Conservation (phyloP, 2,329 filamentous ascomycete species). For the Microcyclosporella mali region DNA sequence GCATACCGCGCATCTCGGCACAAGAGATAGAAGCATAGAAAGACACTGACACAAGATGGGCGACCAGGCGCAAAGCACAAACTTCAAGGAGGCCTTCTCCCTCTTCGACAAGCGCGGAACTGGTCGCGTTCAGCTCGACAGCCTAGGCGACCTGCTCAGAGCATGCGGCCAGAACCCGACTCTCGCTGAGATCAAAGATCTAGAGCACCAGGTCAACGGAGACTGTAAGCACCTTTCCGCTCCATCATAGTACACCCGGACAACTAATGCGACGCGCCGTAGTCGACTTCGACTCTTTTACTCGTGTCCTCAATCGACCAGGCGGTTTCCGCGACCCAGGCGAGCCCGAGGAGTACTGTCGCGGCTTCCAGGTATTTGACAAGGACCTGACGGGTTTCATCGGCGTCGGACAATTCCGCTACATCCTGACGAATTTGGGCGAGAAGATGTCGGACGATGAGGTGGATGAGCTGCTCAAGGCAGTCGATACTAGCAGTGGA, state of each 20-base stretch:
- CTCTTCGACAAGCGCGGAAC: constrained; percentile 99
- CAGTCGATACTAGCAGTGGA: constrained; percentile 88
- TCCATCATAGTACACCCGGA: neutral
- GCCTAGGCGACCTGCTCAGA: constrained; percentile 86
- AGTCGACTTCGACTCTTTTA: constrained; percentile 99
- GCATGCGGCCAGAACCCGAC: constrained; percentile 98
- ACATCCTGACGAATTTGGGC: constrained; percentile 91
- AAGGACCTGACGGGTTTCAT: constrained; percentile 99
- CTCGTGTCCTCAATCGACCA: constrained; percentile 92
- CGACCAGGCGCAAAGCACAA: constrained; percentile 73
- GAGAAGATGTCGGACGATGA: constrained; percentile 99
- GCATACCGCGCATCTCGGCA: too few species aligned
- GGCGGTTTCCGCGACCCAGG: constrained; percentile 97
- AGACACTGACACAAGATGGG: constrained; percentile 22
- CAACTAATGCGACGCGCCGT: neutral
- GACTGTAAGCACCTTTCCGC: constrained; percentile 65
- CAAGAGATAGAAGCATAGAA: neutral
- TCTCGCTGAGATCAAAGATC: constrained; percentile 80
- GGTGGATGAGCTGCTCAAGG: constrained; percentile 97
- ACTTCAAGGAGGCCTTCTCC: constrained; percentile 99
- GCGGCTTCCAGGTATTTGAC: constrained; percentile 98
- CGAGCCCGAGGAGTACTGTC: constrained; percentile 96
- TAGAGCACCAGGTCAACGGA: constrained; percentile 81
- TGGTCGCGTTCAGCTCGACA: constrained; percentile 79
- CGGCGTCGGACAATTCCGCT: constrained; percentile 93